Evolutionary conservation across 2,329 filamentous ascomycete species (phyloP).

Genomic region (Ophiostoma populinum): DNA sequence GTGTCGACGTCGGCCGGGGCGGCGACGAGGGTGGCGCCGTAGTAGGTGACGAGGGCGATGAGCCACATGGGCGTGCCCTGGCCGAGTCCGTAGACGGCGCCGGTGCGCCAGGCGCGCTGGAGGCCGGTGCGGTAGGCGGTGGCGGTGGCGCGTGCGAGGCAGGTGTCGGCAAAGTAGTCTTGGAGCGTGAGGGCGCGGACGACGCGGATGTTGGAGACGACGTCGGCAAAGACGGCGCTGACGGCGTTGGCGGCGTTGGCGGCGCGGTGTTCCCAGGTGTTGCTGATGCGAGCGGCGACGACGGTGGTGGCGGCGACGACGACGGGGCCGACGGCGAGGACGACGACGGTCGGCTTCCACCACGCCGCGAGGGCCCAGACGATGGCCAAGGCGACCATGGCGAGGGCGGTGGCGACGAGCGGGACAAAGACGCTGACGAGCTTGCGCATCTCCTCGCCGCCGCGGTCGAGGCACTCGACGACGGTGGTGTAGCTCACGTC

Average conservation of each 20-base stretch:
- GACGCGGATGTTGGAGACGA: slow-evolving; percentile 62
- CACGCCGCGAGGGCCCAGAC: slow-evolving; percentile 57
- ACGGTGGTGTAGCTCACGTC: slow-evolving; percentile 45
- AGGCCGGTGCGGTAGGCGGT: slow-evolving; percentile 43
- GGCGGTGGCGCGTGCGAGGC: slow-evolving; percentile 36
- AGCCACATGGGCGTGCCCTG: slow-evolving; percentile 56
- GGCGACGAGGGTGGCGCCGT: slow-evolving; percentile 48
- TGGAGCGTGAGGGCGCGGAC: slow-evolving; percentile 64
- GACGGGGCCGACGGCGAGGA: slow-evolving; percentile 49
- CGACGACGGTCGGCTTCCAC: slow-evolving; percentile 69
- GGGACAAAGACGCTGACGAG: slow-evolving; percentile 64
- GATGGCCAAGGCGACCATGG: slow-evolving; percentile 53
- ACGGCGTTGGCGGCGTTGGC: slow-evolving; percentile 44
- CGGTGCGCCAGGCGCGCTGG: slow-evolving; percentile 47
- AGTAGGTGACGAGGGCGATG: slow-evolving; percentile 69
- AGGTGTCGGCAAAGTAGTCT: slow-evolving; percentile 42
- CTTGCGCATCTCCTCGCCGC: slow-evolving; percentile 75
- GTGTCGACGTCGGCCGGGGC: slow-evolving; percentile 30
- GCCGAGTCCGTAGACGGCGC: slow-evolving; percentile 60
- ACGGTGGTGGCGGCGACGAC: slow-evolving; percentile 52
- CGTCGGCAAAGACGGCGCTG: slow-evolving; percentile 51
- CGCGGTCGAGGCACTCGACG: slow-evolving; percentile 57
- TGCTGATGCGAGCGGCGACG: slow-evolving; percentile 45
- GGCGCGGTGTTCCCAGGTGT: slow-evolving; percentile 53
- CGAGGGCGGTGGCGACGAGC: slow-evolving; percentile 44